Base-by-base conservation (phyloP, 768 basidiomycete species). In the Agaricus blazei region DNA sequence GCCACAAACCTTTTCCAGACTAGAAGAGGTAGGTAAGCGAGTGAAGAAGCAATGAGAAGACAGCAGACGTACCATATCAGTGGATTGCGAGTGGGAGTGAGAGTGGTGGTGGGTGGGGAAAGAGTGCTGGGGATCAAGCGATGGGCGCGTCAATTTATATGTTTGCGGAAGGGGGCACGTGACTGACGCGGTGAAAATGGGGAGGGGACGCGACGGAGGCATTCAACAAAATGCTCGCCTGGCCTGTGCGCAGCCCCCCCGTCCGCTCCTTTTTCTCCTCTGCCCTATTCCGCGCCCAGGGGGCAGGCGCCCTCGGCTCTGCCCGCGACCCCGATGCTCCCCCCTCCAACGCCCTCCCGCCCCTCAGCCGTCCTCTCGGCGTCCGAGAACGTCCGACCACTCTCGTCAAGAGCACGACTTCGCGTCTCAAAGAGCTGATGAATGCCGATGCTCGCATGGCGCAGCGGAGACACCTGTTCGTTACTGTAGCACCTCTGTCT, bases 291-390 rank as follows among this genome's bases (percentile, higher is more conserved):
- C 41, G 37, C 44, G 34, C 36, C 15, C n/a, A 42, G 24, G 24
- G 24, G 9, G 57, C 26, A 1, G 45, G 51, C 44, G 43, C 58
- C 11, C 46, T 49, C 8, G 12, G 41, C 36, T 48, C 28, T 44
- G 41, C 43, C 24, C 15, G 26, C 24, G 46, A 31, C 2, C 31
- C 54, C 12, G 41, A 45, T 56, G 41, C 51, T 3, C 49, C 64
- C 3, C 56, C 59, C 24, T 59, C 56, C 4, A 65, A 64, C 48
- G 53, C 59, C 24, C 56, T 79, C 29, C 67, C 66, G 38, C 68
- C 71, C 26, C 69, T 90, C 28, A 76, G 73, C 54, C 72, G 88
- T 23, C 91, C 94, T 8, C 72, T 95, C 9, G 94, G 94, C n/a
- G 79, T 94, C 36, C 70, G 72, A 41, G 80, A 87, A 54, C 74